Conservation (phyloP, 176 grass and related monocot genomes). For the Eragrostis curvula region DNA sequence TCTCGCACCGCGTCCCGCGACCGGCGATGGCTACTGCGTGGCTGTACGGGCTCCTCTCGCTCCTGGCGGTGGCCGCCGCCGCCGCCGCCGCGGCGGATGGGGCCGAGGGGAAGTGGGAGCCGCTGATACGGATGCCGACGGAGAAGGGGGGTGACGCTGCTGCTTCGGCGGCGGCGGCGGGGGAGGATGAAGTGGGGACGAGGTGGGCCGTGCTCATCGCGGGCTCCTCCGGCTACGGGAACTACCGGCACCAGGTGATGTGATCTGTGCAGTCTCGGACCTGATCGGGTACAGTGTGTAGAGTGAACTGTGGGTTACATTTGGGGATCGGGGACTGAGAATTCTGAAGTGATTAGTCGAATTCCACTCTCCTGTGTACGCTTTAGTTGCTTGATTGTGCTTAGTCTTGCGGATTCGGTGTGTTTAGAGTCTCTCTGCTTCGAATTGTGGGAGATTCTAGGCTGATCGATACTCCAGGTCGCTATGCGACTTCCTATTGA, state of each 20-base stretch:
- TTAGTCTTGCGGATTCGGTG: background rate
- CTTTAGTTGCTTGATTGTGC: background rate
- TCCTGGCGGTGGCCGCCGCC: constrained; percentile 37
- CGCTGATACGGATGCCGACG: constrained; percentile 64
- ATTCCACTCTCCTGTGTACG: background rate
- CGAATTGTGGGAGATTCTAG: background rate
- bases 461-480: background rate
- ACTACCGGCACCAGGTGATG: constrained; percentile 91
- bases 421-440: constrained; percentile 5
- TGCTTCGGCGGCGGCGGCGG: background rate
- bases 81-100: constrained; percentile 30
- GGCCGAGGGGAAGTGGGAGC: constrained; percentile 52
- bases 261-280: background rate
- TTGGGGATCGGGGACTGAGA: background rate
- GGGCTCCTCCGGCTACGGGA: constrained; percentile 83
- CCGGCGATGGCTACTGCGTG: constrained; percentile 27
- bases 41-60: constrained; percentile 38
- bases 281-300: too few relatives aligned
- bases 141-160: constrained; percentile 24
- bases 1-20: background rate
- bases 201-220: constrained; percentile 92
- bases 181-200: constrained; percentile 42
- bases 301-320: background rate
- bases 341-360: background rate
- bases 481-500: constrained; percentile 7